These are phyloP conservation scores for Nannochloropsis granulata DNA, from an alignment of 108 stramenopile genomes.

Conservation along the genomic window DNA sequence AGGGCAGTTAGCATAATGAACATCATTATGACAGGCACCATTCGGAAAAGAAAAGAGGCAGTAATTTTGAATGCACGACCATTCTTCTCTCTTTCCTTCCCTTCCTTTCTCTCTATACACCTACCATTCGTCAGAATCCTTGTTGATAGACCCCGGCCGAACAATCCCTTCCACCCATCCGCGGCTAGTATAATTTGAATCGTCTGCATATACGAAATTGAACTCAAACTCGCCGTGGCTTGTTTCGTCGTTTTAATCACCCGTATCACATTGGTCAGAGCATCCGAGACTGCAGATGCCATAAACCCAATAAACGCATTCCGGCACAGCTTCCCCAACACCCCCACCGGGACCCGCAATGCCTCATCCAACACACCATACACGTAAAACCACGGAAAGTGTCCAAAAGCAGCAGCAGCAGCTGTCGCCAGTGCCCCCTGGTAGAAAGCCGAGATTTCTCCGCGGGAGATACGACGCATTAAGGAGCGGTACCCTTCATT, in stretches of 20 bases:
- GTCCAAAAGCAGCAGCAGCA: constrained; percentile 59
- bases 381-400: constrained; percentile 58
- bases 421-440: constrained; percentile 62
- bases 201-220: constrained; percentile 11
- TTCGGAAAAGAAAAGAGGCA: too few species aligned
- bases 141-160: constrained; percentile 26
- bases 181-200: neutral
- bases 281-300: constrained; percentile 26
- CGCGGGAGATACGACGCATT: constrained; percentile 34
- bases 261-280: constrained; percentile 27
- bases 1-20: neutral
- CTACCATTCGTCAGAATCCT: constrained; percentile 28
- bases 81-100: neutral
- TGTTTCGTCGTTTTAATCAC: constrained; percentile 30
- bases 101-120: neutral
- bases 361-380: constrained; percentile 55
- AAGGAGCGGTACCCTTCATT: neutral
- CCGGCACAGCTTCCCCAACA: constrained; percentile 2
- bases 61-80: neutral
- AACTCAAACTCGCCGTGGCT: constrained; percentile 1
- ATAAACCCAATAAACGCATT: constrained; percentile 33
- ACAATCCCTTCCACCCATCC: constrained; percentile 18
- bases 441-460: constrained; percentile 52
- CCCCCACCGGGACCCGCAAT: constrained; percentile 1
- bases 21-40: too few species aligned